Percentiles rank a stretch among this genome's conserved stretches.
phyloP scores from a whole-genome alignment of 257 asterid species.

The Lavandula angustifolia region DNA sequence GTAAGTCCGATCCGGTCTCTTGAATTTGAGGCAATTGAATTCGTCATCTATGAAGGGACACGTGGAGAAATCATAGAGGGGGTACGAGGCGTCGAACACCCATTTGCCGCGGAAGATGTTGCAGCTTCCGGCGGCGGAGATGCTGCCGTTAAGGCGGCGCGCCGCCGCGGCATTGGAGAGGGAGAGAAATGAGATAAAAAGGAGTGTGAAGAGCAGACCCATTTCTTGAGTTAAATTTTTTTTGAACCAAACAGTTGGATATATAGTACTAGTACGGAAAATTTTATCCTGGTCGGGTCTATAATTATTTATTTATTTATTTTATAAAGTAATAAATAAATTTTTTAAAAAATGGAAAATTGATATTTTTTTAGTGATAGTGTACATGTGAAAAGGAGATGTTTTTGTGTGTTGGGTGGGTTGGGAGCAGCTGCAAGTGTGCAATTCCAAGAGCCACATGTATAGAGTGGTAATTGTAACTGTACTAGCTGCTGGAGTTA shows the following conservation, averaged over 20 bases:
- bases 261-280: not conserved
- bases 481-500: conserved; percentile 34
- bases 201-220: conserved; percentile 40
- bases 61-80: conserved; percentile 67
- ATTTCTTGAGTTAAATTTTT: conserved; percentile 32
- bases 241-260: conserved; percentile 6
- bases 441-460: conserved; percentile 8
- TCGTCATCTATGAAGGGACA: conserved; percentile 85
- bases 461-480: conserved; percentile 22
- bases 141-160: conserved; percentile 36
- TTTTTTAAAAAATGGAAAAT: too few relatives aligned
- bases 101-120: conserved; percentile 73
- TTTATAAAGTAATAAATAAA: too few relatives aligned
- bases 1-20: conserved; percentile 67
- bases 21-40: conserved; percentile 76
- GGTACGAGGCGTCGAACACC: conserved; percentile 84
- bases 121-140: conserved; percentile 46
- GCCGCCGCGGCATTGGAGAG: conserved; percentile 33
- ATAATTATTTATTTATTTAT: too few relatives aligned
- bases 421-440: conserved; percentile 5
- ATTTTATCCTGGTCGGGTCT: too few relatives aligned
- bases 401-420: not conserved
- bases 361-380: not conserved
- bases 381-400: conserved; percentile 13
- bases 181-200: conserved; percentile 38